Base-by-base conservation (phyloP, 2,329 filamentous ascomycete genomes). In the Fusarium cicatricum region DNA sequence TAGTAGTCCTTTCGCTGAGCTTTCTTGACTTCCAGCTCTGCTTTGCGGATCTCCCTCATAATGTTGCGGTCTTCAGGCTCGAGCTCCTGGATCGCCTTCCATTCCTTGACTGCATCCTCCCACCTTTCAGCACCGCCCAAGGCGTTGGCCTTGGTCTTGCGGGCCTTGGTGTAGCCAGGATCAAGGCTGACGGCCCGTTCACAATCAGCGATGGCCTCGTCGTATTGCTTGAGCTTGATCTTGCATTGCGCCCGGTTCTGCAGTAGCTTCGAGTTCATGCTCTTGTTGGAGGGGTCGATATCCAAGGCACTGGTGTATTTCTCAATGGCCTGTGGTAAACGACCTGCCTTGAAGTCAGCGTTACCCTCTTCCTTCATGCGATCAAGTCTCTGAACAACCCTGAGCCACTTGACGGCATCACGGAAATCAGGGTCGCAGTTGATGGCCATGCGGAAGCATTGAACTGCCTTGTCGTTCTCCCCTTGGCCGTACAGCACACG, bases 1-100 rank as follows among this genome's bases (percentile, higher is more conserved):
- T 99, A 99, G 79, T 97, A 98, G 72, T 99, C 95, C 78, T 99
- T 99, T 59, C 95, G 85, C 78, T 94, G 90, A 74, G 90, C 90
- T 88, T 98, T 98, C 87, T 99, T 99, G 61, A 98, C 80, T 78
- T 99, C 95, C 21, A 97, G 80, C 78, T 99, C 94, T 2, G 94
- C 95, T 69, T 89, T 90, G 52, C 91, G 89, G 38, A 98, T 86
- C 70, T 99, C 95, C 75, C 90, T 93, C 45, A 84, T 82, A 56
- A 98, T 89, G 12, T 84, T 86, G 36, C 88, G 85, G 74, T 99
- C 95, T 60, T 88, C 83, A 2, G 93, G 93, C 65, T 95, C 91
- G 55, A 87, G 79, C 73, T 98, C 94, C 44, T 89, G 85, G 55
- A 98, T 86, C 3, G 85, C 82, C 82, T 98, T 98, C 82, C 91